Percentiles rank a stretch among this genome's conserved stretches.
These are phyloP conservation scores for Colletotrichum sp. DNA, from an alignment of 2,329 filamentous ascomycete genomes.

Conservation along the genomic window DNA sequence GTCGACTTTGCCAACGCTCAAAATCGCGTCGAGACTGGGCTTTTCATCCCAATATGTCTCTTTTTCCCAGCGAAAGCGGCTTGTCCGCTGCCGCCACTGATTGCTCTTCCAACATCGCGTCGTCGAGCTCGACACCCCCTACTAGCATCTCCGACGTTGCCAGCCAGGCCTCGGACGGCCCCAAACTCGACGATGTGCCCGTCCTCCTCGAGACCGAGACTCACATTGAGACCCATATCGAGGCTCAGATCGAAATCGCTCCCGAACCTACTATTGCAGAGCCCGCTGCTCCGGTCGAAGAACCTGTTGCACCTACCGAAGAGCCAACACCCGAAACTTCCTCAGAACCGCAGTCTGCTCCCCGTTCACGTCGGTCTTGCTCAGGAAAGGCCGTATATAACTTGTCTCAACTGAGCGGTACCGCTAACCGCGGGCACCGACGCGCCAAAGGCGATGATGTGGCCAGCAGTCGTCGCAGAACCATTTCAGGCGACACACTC, in stretches of 20 bases:
- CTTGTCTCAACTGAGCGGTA: slow-evolving; percentile 66
- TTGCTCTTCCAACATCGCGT: slow-evolving; percentile 57
- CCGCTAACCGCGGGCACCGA: slow-evolving; percentile 63
- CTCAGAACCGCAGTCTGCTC: slow-evolving; percentile 31
- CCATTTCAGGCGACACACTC: slow-evolving; percentile 46
- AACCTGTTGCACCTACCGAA: background rate
- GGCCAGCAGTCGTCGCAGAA: slow-evolving; percentile 48
- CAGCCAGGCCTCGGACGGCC: slow-evolving; percentile 56
- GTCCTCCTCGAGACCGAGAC: slow-evolving; percentile 20
- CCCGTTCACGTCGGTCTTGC: slow-evolving; percentile 60
- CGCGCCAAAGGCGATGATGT: slow-evolving; percentile 56
- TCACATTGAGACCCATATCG: slow-evolving; percentile 4
- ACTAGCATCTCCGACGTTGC: slow-evolving; percentile 69
- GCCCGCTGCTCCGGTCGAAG: background rate
- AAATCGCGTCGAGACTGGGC: slow-evolving; percentile 21
- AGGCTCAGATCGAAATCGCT: slow-evolving; percentile 14
- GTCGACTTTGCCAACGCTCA: background rate
- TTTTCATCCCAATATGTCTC: slow-evolving; percentile 30
- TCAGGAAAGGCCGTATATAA: slow-evolving; percentile 70
- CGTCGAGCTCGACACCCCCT: slow-evolving; percentile 66
- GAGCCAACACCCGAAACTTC: slow-evolving; percentile 4
- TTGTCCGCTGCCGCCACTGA: slow-evolving; percentile 37
- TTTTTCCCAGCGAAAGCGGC: slow-evolving; percentile 32
- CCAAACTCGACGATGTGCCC: slow-evolving; percentile 36
- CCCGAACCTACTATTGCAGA: background rate